These are phyloP conservation scores for Chernovozyma aurita DNA, from an alignment of 1,139 yeast species.

Conservation along the genomic window DNA sequence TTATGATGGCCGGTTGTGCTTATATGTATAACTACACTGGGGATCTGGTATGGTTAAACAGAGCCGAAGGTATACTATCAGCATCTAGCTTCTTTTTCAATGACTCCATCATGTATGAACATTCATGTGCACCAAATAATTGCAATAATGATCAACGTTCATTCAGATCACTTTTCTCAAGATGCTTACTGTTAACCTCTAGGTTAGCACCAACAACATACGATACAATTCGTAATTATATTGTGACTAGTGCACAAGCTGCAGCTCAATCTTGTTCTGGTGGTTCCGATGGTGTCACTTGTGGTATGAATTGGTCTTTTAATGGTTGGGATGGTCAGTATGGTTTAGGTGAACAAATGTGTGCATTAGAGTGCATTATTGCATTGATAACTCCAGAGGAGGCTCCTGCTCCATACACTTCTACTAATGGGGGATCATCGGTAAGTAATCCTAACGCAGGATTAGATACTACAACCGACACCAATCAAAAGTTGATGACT, in stretches of 20 bases:
- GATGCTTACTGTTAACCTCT: conserved; percentile 60
- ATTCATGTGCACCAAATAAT: conserved; percentile 51
- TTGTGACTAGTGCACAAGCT: conserved; percentile 53
- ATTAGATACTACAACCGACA: conserved; percentile 20
- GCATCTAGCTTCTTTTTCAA: conserved; percentile 48
- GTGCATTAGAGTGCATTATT: conserved; percentile 64
- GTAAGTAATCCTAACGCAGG: conserved; percentile 48
- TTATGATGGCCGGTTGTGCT: conserved; percentile 67
- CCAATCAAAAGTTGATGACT: conserved; percentile 26
- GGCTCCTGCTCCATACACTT: conserved; percentile 29
- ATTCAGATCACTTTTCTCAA: conserved; percentile 68
- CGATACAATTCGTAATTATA: conserved; percentile 37
- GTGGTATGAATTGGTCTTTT: conserved; percentile 64
- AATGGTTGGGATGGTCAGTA: conserved; percentile 58
- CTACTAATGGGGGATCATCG: conserved; percentile 41
- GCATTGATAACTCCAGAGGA: conserved; percentile 24
- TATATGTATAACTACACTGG: conserved; percentile 62
- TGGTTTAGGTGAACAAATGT: conserved; percentile 79
- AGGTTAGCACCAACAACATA: conserved; percentile 50
- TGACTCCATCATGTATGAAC: conserved; percentile 55
- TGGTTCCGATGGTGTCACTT: conserved; percentile 71
- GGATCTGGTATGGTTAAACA: conserved; percentile 52
- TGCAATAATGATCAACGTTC: conserved; percentile 78
- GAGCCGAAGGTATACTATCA: conserved; percentile 46
- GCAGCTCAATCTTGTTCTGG: conserved; percentile 74